These are phyloP conservation scores for Boletus pseudo-olivaceus DNA, from an alignment of 768 basidiomycete species.

Conservation along the genomic window DNA sequence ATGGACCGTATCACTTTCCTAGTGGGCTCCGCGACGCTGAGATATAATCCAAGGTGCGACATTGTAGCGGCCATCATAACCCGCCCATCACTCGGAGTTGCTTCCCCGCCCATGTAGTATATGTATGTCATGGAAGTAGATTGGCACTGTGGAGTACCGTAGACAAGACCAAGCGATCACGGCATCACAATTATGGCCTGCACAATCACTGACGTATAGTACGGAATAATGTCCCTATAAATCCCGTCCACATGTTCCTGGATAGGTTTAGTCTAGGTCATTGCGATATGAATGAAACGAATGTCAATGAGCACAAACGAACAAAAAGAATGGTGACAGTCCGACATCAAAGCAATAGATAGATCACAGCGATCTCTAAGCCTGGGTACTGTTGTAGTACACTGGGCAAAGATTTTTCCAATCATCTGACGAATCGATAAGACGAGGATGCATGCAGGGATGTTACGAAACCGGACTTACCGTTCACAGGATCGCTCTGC, in stretches of 20 bases:
- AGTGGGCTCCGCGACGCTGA: too few relatives aligned
- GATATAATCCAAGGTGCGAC: too few relatives aligned
- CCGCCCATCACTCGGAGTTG: background rate
- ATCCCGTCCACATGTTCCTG: background rate
- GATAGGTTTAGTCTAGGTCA: background rate
- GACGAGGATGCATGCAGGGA: background rate
- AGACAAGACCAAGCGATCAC: too few relatives aligned
- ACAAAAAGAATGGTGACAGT: background rate
- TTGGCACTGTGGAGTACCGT: too few relatives aligned
- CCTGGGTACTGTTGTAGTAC: constrained; percentile 8
- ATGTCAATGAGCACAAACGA: too few relatives aligned
- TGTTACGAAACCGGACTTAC: constrained; percentile 6
- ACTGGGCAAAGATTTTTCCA: constrained; percentile 20
- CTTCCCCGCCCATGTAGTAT: background rate
- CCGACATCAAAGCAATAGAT: too few relatives aligned
- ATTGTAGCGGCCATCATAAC: too few relatives aligned
- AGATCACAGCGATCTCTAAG: background rate
- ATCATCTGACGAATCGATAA: constrained; percentile 4
- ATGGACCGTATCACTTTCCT: too few relatives aligned
- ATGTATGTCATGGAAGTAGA: background rate
- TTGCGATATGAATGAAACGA: background rate
- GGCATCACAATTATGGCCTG: background rate
- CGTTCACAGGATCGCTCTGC: constrained; percentile 11
- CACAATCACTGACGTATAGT: background rate
- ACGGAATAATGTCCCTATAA: background rate